Percentiles rank a stretch among this genome's conserved stretches.
These are phyloP conservation scores for Termitomyces sp. DNA, from an alignment of 768 basidiomycete genomes.

Conservation along the genomic window DNA sequence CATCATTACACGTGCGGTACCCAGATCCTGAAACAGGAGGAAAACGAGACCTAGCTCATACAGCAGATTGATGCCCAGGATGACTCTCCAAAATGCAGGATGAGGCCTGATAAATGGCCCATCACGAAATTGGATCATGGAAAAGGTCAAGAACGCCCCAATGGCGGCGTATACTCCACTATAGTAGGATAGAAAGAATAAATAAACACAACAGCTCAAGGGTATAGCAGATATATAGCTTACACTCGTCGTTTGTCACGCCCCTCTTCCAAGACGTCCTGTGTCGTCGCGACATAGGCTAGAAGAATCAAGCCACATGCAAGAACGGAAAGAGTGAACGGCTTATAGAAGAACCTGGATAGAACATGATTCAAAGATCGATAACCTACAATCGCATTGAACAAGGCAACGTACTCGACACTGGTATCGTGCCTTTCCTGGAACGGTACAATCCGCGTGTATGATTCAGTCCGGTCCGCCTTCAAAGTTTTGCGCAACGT, in stretches of 20 bases:
- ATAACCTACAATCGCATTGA: background rate
- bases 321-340: slow-evolving; percentile 72
- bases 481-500: slow-evolving; percentile 24
- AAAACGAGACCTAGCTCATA: slow-evolving; percentile 84
- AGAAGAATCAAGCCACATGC: slow-evolving; percentile 59
- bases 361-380: slow-evolving; percentile 8
- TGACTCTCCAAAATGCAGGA: slow-evolving; percentile 79
- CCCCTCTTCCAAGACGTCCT: slow-evolving; percentile 82
- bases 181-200: slow-evolving; percentile 7
- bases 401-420: slow-evolving; percentile 55
- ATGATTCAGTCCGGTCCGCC: slow-evolving; percentile 82
- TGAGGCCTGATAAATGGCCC: slow-evolving; percentile 87
- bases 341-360: slow-evolving; percentile 82
- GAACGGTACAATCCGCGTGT: slow-evolving; percentile 79
- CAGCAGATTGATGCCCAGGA: slow-evolving; percentile 75
- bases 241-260: slow-evolving; percentile 77
- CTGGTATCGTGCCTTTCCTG: slow-evolving; percentile 81
- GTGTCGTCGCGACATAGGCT: slow-evolving; percentile 78
- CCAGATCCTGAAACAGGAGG: slow-evolving; percentile 79
- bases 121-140: slow-evolving; percentile 86
- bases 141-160: slow-evolving; percentile 71
- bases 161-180: slow-evolving; percentile 78
- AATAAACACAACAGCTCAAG: slow-evolving; percentile 1
- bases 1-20: slow-evolving; percentile 75
- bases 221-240: slow-evolving; percentile 22